A percentile compares a stretch with the other conserved stretches of the same genome.
These are phyloP conservation scores for Macrophomina phaseolina DNA, from an alignment of 2,329 filamentous ascomycete genomes.

Conservation along the genomic window DNA sequence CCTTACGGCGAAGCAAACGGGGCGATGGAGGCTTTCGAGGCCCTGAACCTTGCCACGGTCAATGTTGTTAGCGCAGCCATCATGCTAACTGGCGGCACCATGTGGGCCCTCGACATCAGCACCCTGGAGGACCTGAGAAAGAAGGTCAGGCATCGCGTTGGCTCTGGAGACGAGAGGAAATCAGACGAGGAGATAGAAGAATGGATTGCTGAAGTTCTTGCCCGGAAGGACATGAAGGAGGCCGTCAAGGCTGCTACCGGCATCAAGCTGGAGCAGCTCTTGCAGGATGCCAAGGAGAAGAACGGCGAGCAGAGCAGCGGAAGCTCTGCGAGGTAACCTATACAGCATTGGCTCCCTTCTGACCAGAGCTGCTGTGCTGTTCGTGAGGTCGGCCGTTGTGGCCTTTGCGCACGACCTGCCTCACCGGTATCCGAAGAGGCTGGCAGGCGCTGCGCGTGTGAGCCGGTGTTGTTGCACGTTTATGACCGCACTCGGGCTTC, in stretches of 20 bases:
- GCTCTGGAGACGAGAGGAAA: conserved; percentile 54
- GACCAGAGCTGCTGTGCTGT: neutral
- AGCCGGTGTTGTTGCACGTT: conserved; percentile 4
- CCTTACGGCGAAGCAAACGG: conserved; percentile 62
- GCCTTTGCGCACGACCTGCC: conserved; percentile 3
- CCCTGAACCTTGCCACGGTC: conserved; percentile 83
- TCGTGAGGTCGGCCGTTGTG: neutral
- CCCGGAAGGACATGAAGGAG: conserved; percentile 54
- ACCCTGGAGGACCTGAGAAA: conserved; percentile 59
- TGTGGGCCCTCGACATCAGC: conserved; percentile 78
- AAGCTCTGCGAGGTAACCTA: conserved; percentile 8
- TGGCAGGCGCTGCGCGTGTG: conserved; percentile 7
- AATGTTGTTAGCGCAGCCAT: conserved; percentile 80
- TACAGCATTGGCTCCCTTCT: neutral
- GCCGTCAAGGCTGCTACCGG: conserved; percentile 34
- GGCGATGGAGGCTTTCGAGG: conserved; percentile 77
- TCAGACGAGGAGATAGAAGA: conserved; percentile 60
- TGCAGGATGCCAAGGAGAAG: conserved; percentile 15
- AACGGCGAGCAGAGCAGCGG: conserved; percentile 29
- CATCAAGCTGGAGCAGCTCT: conserved; percentile 29
- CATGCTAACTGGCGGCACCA: conserved; percentile 72
- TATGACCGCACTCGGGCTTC: conserved; percentile 15
- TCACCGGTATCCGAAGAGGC: conserved; percentile 14
- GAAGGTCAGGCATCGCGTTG: conserved; percentile 59
- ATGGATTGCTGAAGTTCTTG: conserved; percentile 57